Evolutionary conservation across 2,329 filamentous ascomycete genomes (phyloP), one percentile per base, ranked within the genome.

Genomic region (Sphaerulina musiva): DNA sequence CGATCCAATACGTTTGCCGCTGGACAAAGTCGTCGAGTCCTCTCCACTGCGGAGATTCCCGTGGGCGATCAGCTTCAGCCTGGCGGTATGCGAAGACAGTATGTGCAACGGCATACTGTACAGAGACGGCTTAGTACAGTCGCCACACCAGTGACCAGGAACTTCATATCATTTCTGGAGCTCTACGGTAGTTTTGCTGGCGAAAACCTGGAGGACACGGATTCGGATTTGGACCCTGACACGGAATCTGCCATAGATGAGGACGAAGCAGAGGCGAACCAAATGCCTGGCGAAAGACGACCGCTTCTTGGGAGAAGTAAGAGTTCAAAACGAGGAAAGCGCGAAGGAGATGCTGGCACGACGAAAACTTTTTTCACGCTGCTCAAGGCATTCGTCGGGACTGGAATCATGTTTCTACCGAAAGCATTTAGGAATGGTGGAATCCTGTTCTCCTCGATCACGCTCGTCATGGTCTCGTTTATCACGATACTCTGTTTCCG

Each of bases 371-470:
- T 90, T 70, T 89, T 89, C 68, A 90, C 86, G 0, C 74, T 89
- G 8, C 74, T 90, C 48, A 90, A 90, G 69, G 86, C 86, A 1
- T 90, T 90, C 63, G 80, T 90, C 50, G 86, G 86, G 46, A 90
- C 86, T 0, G 86, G 86, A 57, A 89, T 90, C 68, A 88, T 90
- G 82, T 90, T 90, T 65, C 69, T 90, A 43, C 86, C 86, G 45
- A 89, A 88, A 66, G 86, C 86, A 0, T 90, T 89, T 71, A 81
- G 82, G 64, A 90, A 90, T 60, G 86, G 86, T 36, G 86, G 86
- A 23, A 83, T 90, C 48, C 73, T 89, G 9, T 90, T 90, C 66
- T 89, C 86, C 0, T 84, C 82, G 0, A 70, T 88, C 47, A 83
- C 84, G 0, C 78, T 90, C 60, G 70, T 89, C 44, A 71, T 75